Evolutionary conservation across 176 grass and related monocot genomes (phyloP).

Genomic region (Bothriochloa decipiens): DNA sequence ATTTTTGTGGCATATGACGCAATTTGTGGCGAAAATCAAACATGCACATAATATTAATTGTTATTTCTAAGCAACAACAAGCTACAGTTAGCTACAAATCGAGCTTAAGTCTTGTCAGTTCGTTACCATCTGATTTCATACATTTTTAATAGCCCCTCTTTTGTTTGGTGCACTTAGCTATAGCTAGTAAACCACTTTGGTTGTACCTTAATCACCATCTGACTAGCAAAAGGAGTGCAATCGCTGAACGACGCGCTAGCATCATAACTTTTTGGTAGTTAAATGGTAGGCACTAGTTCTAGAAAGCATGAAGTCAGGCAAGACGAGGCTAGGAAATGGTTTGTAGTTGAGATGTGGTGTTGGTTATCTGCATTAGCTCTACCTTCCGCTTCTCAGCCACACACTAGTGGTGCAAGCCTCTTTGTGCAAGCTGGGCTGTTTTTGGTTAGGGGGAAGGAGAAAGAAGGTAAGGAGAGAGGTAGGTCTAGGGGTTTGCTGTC

Average conservation of each 20-base stretch:
- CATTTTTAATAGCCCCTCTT: constrained; percentile 22
- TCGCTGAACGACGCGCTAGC: constrained; percentile 33
- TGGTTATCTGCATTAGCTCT: constrained; percentile 58
- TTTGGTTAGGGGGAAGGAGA: constrained; percentile 42
- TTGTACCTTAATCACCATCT: constrained; percentile 42
- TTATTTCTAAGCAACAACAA: constrained; percentile 36
- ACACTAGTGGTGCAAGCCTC: constrained; percentile 63
- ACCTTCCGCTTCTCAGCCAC: constrained; percentile 61
- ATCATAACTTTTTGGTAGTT: constrained; percentile 42
- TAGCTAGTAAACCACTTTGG: constrained; percentile 36
- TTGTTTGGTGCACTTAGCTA: constrained; percentile 32
- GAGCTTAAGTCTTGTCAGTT: constrained; percentile 33
- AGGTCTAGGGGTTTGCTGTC: constrained; percentile 43
- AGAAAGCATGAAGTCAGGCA: constrained; percentile 56
- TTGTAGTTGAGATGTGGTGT: constrained; percentile 50
- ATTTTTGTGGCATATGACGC: too few relatives aligned
- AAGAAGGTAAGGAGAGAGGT: constrained; percentile 54
- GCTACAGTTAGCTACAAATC: constrained; percentile 28
- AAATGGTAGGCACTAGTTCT: constrained; percentile 54
- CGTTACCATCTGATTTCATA: constrained; percentile 24
- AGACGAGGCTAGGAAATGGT: constrained; percentile 60
- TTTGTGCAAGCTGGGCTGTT: constrained; percentile 53
- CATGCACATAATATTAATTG: not conserved
- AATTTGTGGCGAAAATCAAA: too few relatives aligned
- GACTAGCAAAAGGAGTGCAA: constrained; percentile 27